Conservation (phyloP, 139 green algal species). For the Zygnema circumcarinatum region DNA sequence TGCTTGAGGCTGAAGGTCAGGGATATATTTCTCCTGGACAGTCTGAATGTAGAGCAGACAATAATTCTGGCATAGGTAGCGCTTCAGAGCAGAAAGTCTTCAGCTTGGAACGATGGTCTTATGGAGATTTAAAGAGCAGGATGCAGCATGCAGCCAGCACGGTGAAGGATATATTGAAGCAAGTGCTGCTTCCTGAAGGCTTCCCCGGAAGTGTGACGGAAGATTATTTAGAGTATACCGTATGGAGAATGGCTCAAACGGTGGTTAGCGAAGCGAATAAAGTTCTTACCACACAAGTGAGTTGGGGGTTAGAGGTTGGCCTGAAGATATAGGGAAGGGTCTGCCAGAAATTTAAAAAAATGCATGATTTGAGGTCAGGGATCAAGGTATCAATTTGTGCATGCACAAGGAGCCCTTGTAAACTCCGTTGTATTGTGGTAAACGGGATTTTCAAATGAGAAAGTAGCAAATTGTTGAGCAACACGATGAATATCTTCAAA, state of each 20-base stretch:
- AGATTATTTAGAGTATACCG: conserved; percentile 51
- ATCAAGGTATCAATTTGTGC: too few relatives aligned
- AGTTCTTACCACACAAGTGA: conserved; percentile 33
- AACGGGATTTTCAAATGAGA: too few relatives aligned
- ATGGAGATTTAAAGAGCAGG: conserved; percentile 1
- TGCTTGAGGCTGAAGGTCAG: background rate
- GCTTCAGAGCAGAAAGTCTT: background rate
- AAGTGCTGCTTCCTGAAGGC: conserved; percentile 40
- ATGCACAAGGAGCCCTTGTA: too few relatives aligned
- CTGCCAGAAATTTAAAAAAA: too few relatives aligned
- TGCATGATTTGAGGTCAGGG: too few relatives aligned
- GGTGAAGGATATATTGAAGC: conserved; percentile 36
- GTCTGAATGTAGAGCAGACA: conserved; percentile 1
- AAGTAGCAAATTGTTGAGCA: too few relatives aligned
- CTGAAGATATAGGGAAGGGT: too few relatives aligned
- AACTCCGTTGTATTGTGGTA: too few relatives aligned
- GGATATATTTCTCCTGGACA: conserved; percentile 6
- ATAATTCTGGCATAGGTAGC: background rate
- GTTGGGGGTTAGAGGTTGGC: too few relatives aligned
- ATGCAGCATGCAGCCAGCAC: too few relatives aligned
- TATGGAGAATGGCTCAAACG: conserved; percentile 45
- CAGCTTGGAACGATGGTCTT: background rate
- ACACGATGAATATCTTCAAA: too few relatives aligned
- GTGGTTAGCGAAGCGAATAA: conserved; percentile 14
- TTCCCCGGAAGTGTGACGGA: conserved; percentile 56